Base-by-base conservation (phyloP, 495 filamentous ascomycete species). In the Bacidia gigantensis region DNA sequence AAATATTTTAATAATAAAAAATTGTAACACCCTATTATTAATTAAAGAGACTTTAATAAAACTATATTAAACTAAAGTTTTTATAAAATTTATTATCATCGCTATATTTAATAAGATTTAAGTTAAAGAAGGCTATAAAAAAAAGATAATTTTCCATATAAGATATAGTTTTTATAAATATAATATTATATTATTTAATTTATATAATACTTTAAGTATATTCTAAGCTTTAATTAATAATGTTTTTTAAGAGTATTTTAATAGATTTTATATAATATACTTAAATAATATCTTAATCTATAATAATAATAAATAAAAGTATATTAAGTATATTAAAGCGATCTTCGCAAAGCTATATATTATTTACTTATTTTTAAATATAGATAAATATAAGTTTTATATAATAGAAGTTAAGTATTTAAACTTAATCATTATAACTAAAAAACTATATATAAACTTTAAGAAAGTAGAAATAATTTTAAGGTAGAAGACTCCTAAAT, bases 401-500 rank as follows among this genome's bases (percentile, higher is more conserved):
- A 7, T 41, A 51, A 9, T 42, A 43, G 17, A 51, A 51, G 35
- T 51, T 51, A 51, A 49, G 32, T 26, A 29, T 32, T 49, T 49
- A 29, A 26, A 42, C 2, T 2, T 42, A 2, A 51, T 40, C 22
- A 51, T 11, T 44, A 40, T 42, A 42, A 23, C 2, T 41, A 42
- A 2, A 42, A 40, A 41, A 3, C 1, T 41, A 18, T 2, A 25
- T 2, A 51, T 51, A 41, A 11, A 51, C 18, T 41, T 51, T 10
- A 51, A 41, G 17, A 51, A 51, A 51, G 42, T 20, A 2, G 22
- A 41, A 51, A 18, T 41, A 17, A 51, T 41, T 20, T 9, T 26
- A 17, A n/a, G 42, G 22, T 41, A 51, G 21, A 41, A 43, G 26
- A 38, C 11, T 20, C n/a, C 7, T 49, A 5, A 49, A 35, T 9